Evolutionary conservation across 2,329 filamentous ascomycete species (phyloP).

Genomic region (Cladosporium sp.): DNA sequence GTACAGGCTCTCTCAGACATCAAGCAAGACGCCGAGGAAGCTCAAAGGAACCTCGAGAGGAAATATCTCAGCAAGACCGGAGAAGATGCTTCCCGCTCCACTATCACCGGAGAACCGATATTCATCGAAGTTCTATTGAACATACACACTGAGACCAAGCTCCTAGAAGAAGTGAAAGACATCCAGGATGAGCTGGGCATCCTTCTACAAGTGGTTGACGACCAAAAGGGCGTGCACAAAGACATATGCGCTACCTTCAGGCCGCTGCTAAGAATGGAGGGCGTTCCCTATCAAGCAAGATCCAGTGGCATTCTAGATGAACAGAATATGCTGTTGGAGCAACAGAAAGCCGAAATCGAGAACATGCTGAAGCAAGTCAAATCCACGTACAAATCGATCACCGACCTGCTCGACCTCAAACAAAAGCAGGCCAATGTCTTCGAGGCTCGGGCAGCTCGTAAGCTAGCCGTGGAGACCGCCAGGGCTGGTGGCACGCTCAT

Average conservation of each 20-base stretch:
- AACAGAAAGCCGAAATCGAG: conserved; percentile 52
- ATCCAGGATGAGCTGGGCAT: conserved; percentile 68
- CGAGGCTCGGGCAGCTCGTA: conserved; percentile 61
- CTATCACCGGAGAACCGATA: conserved; percentile 36
- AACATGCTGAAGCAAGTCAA: conserved; percentile 65
- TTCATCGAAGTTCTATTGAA: conserved; percentile 60
- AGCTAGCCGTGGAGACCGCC: conserved; percentile 56
- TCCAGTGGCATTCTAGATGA: neutral
- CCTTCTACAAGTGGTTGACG: conserved; percentile 54
- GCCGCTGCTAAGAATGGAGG: conserved; percentile 19
- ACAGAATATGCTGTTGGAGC: conserved; percentile 1
- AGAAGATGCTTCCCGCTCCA: neutral
- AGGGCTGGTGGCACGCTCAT: conserved; percentile 58
- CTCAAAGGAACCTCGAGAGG: neutral
- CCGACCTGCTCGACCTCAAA: conserved; percentile 65
- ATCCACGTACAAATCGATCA: conserved; percentile 60
- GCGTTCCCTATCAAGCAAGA: neutral
- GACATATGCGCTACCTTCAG: conserved; percentile 50
- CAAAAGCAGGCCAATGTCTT: conserved; percentile 69
- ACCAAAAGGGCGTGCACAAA: conserved; percentile 50
- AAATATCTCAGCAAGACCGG: neutral
- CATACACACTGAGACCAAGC: conserved; percentile 60
- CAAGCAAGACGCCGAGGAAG: neutral
- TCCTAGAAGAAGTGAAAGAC: conserved; percentile 65
- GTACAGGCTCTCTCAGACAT: neutral